Evolutionary conservation across 2,329 filamentous ascomycete species (phyloP), one percentile per base, ranked within the genome.

Genomic region (Epichloe festucae): DNA sequence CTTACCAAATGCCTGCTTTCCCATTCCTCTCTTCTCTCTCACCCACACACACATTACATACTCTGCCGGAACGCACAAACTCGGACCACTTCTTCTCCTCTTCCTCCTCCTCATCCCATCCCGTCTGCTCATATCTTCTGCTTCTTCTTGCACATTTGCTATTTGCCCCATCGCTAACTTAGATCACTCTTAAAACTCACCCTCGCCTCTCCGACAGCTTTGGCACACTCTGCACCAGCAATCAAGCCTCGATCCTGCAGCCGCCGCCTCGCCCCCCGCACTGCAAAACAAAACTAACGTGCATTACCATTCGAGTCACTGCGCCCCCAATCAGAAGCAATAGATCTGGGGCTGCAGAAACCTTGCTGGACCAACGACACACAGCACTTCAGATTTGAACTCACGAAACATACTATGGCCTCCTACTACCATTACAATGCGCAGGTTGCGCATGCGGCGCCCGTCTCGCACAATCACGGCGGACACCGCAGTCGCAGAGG

Each of bases 401-500:
- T 21, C 21, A 46, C 43, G 34, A 31, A 7, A 34, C 21, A 50
- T 50, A 58, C 52, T 68, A 82, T 84, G 80, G 78, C 81, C 70
- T 73, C 76, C 64, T 84, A 81, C 69, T 82, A 81, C 65, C 75
- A 78, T 63, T 82, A 74, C 70, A 75, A 75, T 65, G 67, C 75
- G 56, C 79, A 82, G 65, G 72, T 78, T 58, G 76, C 76, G 60
- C 75, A 80, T 59, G 72, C 74, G 56, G 76, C 77, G 54, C 73
- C 82, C 46, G 69, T 77, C 62, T 77, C 83, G 57, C 86, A 93
- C 73, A 85, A 79, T 69, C 85, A 91, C 68, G 84, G 82, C 63
- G 85, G 87, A 62, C 49, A 52, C 19, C 88, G 91, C 63, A 90
- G 87, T 67, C 85, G 91, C 63, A 81, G 91, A 65, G 51, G 90